Base-by-base conservation (phyloP, 1,284 basidiomycete genomes). In the Anthracocystis panici-leucophaei region DNA sequence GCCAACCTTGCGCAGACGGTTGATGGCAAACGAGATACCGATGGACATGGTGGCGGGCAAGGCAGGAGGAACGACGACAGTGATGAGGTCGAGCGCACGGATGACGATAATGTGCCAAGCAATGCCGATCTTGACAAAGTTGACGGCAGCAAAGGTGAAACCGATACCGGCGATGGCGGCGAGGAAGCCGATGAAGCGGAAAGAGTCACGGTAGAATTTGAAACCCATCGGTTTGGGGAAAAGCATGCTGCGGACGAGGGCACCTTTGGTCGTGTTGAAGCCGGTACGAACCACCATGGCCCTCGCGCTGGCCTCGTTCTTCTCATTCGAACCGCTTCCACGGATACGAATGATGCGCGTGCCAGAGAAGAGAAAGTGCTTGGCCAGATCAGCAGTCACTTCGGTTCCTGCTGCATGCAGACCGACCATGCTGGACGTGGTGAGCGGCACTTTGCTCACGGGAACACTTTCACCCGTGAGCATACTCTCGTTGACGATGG, bases 401-500 rank as follows among this genome's bases (percentile, higher is more conserved):
- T 93, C 80, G 10, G 66, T 63, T 16, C 76, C 78, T 0, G 79
- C 63, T 9, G 75, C 59, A 41, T 79, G 79, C 5, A 83, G 68
- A 21, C 68, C 52, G 11, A 58, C 60, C 50, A 85, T 77, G 40
- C 60, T 69, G 1, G 65, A 58, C 27, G 79, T 81, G 9, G 62
- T 76, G 59, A 91, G 88, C 0, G 94, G 92, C 25, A 89, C 86
- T 85, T 97, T 97, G 83, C 91, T 92, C 60, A 97, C 93, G 0
- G 95, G 95, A 0, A 97, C 92, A 78, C 93, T 95, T 86, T 97
- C 95, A 11, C 95, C 95, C 0, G 95, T 97, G 18, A 99, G 90
- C 96, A 98, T 98, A 72, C 94, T 96, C 87, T 99, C 97, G 85
- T 99, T 98, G 62, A 98, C 92, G 72, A 99, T 97, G 0, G 94